Conservation (phyloP, 2,329 filamentous ascomycete genomes). For the Coniella vitis region DNA sequence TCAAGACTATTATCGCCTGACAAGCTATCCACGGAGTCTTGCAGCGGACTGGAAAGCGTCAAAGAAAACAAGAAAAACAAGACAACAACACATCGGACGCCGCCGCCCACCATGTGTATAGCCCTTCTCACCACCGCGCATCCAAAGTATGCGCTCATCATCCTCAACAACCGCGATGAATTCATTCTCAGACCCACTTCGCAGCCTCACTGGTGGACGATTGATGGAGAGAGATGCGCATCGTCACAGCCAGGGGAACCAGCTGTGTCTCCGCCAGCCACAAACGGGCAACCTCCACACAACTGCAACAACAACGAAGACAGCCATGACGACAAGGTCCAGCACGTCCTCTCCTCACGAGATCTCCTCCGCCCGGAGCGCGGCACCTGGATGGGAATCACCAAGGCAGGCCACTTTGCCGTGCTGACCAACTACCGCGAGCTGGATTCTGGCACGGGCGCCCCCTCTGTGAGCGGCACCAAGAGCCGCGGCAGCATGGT, state of each 20-base stretch:
- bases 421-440: conserved; percentile 64
- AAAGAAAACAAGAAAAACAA: no score
- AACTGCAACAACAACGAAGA: conserved; percentile 4
- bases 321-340: conserved; percentile 15
- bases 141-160: conserved; percentile 66
- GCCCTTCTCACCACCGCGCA: conserved; percentile 69
- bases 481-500: conserved; percentile 59
- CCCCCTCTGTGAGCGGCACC: conserved; percentile 45
- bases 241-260: no score
- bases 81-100: no score
- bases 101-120: conserved; percentile 59
- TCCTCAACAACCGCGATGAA: conserved; percentile 74
- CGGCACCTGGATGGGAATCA: conserved; percentile 62
- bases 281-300: neutral
- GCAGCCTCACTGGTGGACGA: conserved; percentile 57
- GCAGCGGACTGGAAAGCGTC: no score
- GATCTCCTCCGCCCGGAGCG: conserved; percentile 56
- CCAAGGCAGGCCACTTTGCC: conserved; percentile 51
- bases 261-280: no score
- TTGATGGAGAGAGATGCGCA: no score
- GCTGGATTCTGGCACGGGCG: conserved; percentile 38
- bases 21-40: no score
- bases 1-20: no score
- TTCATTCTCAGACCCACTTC: conserved; percentile 59
- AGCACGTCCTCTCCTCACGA: conserved; percentile 49